Evolutionary conservation across 2,329 filamentous ascomycete species (phyloP).

Genomic region (Orbilia blumenaviensis): DNA sequence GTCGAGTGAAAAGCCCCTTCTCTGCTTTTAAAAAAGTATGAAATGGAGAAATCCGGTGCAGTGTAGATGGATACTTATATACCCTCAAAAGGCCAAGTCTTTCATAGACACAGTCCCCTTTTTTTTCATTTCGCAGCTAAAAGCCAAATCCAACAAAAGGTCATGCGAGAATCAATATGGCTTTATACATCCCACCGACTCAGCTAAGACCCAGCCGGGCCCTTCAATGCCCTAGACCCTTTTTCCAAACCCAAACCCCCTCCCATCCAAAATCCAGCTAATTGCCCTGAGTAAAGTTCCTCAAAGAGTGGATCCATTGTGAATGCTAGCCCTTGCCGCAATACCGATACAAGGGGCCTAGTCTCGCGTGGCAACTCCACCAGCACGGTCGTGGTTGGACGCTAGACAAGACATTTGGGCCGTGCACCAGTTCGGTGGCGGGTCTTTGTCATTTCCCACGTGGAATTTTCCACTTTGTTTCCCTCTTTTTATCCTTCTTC

Average conservation of each 20-base stretch:
- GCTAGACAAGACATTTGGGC: slow-evolving; percentile 8
- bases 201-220: not conserved
- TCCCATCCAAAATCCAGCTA: not conserved
- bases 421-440: slow-evolving; percentile 6
- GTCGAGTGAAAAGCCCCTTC: not conserved
- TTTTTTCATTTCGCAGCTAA: not conserved
- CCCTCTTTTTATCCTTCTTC: not conserved
- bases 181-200: slow-evolving; percentile 7
- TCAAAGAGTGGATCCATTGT: not conserved
- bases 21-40: too few species aligned
- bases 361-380: slow-evolving; percentile 18
- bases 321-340: slow-evolving; percentile 22
- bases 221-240: not conserved
- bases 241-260: not conserved
- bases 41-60: not conserved
- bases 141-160: not conserved
- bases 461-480: not conserved
- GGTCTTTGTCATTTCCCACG: slow-evolving; percentile 21
- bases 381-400: slow-evolving; percentile 7
- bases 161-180: slow-evolving; percentile 13
- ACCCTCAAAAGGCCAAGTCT: too few species aligned
- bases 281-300: not conserved
- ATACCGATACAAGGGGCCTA: slow-evolving; percentile 22
- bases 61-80: not conserved
- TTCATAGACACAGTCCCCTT: not conserved